Percentiles rank a stretch among this genome's conserved stretches.
Evolutionary conservation across 129 eudicot species (phyloP).

Genomic region (Oenanthe sinensis): DNA sequence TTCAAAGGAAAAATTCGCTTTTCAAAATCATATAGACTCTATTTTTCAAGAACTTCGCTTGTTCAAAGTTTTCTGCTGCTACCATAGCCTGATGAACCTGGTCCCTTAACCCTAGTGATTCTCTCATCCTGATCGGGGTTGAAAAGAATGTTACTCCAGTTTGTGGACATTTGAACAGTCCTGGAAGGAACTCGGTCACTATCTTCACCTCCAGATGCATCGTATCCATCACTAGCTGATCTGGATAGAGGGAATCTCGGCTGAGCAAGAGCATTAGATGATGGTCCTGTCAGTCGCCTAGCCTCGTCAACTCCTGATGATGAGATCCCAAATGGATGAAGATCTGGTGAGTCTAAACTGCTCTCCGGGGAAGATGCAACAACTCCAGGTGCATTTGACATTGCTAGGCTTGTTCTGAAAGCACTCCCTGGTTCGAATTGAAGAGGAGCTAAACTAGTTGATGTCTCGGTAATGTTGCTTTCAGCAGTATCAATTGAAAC

Average conservation of each 20-base stretch:
- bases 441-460: constrained; percentile 7
- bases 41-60: not conserved
- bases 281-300: constrained; percentile 34
- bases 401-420: constrained; percentile 24
- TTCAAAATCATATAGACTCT: not conserved
- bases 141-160: constrained; percentile 62
- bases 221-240: constrained; percentile 96
- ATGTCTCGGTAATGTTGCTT: constrained; percentile 8
- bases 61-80: constrained; percentile 41
- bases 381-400: constrained; percentile 34
- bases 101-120: constrained; percentile 27
- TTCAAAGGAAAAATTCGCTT: too few species aligned
- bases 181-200: constrained; percentile 84
- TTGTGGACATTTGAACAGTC: constrained; percentile 35
- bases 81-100: constrained; percentile 43
- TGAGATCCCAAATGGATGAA: constrained; percentile 64
- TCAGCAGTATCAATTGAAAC: constrained; percentile 6
- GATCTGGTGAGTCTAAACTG: constrained; percentile 81
- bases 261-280: constrained; percentile 18
- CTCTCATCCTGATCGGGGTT: constrained; percentile 48
- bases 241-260: constrained; percentile 59
- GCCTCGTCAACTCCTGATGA: constrained; percentile 58
- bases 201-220: constrained; percentile 98
- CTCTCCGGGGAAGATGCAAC: constrained; percentile 85
- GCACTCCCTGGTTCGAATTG: constrained; percentile 2